Conservation (phyloP, 1,284 basidiomycete species). For the Ustilago trichophora region DNA sequence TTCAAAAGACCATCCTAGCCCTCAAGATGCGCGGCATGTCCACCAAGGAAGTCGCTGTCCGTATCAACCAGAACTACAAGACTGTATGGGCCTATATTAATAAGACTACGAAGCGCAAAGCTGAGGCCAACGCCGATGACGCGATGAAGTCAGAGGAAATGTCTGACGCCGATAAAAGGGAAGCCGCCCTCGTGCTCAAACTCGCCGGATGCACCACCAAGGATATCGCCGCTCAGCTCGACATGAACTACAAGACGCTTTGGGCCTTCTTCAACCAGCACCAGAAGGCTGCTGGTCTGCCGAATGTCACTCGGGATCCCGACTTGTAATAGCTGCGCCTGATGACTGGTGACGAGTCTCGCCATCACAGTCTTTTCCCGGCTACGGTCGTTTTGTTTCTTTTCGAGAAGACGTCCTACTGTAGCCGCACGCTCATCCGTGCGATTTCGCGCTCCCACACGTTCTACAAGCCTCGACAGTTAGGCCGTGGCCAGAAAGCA, state of each 20-base stretch:
- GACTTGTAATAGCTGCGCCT: background rate
- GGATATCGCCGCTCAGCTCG: constrained; percentile 15
- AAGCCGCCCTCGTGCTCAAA: constrained; percentile 16
- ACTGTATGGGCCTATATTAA: constrained; percentile 5
- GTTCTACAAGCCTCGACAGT: too few species aligned
- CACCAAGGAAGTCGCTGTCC: constrained; percentile 8
- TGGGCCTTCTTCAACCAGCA: constrained; percentile 16
- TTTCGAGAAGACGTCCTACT: background rate
- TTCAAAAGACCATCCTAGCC: constrained; percentile 8
- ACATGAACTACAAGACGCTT: constrained; percentile 21
- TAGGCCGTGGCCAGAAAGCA: background rate
- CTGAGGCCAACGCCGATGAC: background rate
- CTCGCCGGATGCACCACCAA: constrained; percentile 9
- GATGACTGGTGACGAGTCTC: too few species aligned
- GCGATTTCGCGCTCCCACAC: too few species aligned
- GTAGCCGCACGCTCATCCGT: too few species aligned
- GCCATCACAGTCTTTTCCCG: too few species aligned
- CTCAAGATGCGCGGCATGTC: constrained; percentile 12
- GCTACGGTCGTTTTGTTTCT: too few species aligned
- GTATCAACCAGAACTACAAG: constrained; percentile 17
- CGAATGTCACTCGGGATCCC: constrained; percentile 4
- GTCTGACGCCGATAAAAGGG: constrained; percentile 9
- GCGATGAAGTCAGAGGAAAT: too few species aligned
- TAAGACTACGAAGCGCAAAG: constrained; percentile 3
- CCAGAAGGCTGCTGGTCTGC: constrained; percentile 7